A percentile compares a stretch with the other conserved stretches of the same genome.
Evolutionary conservation across 352 stramenopile species (phyloP).

Genomic region (Phytophthora pluvialis): DNA sequence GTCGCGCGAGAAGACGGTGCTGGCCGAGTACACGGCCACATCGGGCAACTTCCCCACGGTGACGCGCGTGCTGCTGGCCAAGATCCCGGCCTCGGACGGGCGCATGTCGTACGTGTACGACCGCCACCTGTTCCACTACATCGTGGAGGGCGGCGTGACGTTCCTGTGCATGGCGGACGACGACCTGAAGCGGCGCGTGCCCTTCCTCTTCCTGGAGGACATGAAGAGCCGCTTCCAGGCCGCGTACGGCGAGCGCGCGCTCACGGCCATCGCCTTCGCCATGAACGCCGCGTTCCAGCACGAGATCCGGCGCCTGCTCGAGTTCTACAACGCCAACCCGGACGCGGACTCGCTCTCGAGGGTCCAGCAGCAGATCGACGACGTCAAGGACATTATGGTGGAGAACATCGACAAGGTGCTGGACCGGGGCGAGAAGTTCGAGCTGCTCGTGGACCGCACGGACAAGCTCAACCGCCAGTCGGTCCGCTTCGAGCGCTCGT

Average conservation of each 20-base stretch:
- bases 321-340: slow-evolving; percentile 89
- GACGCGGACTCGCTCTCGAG: slow-evolving; percentile 92
- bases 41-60: slow-evolving; percentile 98
- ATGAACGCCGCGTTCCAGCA: slow-evolving; percentile 98
- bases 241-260: slow-evolving; percentile 77
- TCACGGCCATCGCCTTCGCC: slow-evolving; percentile 96
- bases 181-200: slow-evolving; percentile 94
- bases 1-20: slow-evolving; percentile 96
- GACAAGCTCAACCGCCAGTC: slow-evolving; percentile 97
- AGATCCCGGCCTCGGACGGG: slow-evolving; percentile 94
- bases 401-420: slow-evolving; percentile 99
- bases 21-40: slow-evolving; percentile 97
- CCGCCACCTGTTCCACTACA: slow-evolving; percentile 96
- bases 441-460: slow-evolving; percentile 92
- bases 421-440: slow-evolving; percentile 98
- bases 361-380: slow-evolving; percentile 97
- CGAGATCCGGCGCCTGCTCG: slow-evolving; percentile 91
- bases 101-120: slow-evolving; percentile 99
- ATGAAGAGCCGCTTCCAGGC: slow-evolving; percentile 93
- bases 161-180: slow-evolving; percentile 99
- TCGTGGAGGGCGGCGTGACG: slow-evolving; percentile 95
- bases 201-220: slow-evolving; percentile 98
- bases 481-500: slow-evolving; percentile 96
- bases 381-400: slow-evolving; percentile 99
- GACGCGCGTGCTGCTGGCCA: slow-evolving; percentile 96